Percentiles rank a stretch among this genome's conserved stretches.
Evolutionary conservation across 2,329 filamentous ascomycete species (phyloP).

Genomic region (Aureobasidium sp.): DNA sequence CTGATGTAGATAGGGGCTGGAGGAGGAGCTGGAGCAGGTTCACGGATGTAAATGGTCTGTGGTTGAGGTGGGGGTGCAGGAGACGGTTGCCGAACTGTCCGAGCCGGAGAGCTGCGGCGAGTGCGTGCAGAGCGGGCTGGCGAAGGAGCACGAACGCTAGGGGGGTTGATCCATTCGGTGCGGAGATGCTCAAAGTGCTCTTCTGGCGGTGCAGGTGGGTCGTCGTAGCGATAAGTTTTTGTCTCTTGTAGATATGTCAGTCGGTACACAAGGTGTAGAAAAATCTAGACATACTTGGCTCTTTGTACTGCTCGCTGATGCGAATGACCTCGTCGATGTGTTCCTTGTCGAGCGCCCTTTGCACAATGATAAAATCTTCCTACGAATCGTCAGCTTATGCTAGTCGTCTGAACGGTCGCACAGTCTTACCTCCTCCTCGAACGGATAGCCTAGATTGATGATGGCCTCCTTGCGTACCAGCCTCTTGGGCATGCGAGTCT

Average conservation of each 20-base stretch:
- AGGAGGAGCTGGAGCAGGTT: conserved; percentile 18
- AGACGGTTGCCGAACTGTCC: conserved; percentile 21
- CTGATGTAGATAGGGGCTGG: conserved; percentile 23
- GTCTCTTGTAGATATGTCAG: conserved; percentile 25
- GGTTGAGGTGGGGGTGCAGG: conserved; percentile 14
- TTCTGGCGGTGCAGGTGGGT: conserved; percentile 22
- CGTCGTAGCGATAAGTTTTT: conserved; percentile 32
- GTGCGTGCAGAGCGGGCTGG: conserved; percentile 24
- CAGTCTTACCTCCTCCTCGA: conserved; percentile 67
- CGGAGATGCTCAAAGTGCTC: conserved; percentile 30
- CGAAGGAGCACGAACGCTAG: conserved; percentile 25
- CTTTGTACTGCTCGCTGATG: conserved; percentile 68
- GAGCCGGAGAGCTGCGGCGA: conserved; percentile 21
- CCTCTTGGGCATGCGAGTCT: conserved; percentile 77
- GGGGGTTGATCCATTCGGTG: conserved; percentile 35
- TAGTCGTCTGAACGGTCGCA: neutral
- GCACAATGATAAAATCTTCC: conserved; percentile 74
- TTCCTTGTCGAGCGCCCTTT: conserved; percentile 77
- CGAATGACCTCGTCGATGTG: conserved; percentile 87
- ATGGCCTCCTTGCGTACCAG: conserved; percentile 75
- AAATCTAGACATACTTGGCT: conserved; percentile 33
- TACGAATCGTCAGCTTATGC: conserved; percentile 30
- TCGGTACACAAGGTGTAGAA: neutral
- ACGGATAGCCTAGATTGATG: conserved; percentile 79
- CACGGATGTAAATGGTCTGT: conserved; percentile 20